Base-by-base conservation (phyloP, 202 grass and related monocot species). In the Brachypodium distachyon region DNA sequence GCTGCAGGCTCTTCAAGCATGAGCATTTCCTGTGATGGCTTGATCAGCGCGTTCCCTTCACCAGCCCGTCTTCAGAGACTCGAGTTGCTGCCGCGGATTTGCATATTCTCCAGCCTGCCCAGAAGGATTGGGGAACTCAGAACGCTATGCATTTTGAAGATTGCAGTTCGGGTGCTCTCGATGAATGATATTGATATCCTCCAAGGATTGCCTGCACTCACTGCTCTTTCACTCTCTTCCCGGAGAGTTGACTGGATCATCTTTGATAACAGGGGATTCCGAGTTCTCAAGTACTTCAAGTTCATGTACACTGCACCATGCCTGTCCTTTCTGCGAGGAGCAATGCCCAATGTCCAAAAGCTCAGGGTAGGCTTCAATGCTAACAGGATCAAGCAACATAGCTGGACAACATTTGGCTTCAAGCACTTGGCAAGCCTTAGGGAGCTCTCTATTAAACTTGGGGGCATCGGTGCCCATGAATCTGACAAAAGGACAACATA, bases 291-390 rank as follows among this genome's bases (percentile, higher is more conserved):
- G 2, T 53, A 68, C 48, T 78, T 78, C 3, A 41, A 56, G 61
- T 33, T 68, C 2, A 55, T 11, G 36, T 55, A 61, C 26, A 22
- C 22, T 1, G 3, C 34, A 3, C 21, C 59, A 5, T 43, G 0
- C 0, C 18, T 78, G 48, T 1, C 39, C 40, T 68, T 78, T 9
- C 43, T 46, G 43, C 13, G 25, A 55, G 49, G 48, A n/a, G 47
- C 76, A 33, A 44, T 78, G 76, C 76, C 48, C n/a, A 67, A 67
- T 53, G 60, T 78, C 25, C 6, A 3, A 1, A 41, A 54, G 22
- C 61, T 78, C 17, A 65, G 32, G 34, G 16, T 78, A 5, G 16
- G 1, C n/a, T 78, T 78, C 49, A 8, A 54, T 41, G 47, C 25
- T 22, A 18, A 67, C 50, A 18, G 8, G 42, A 22, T 32, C 26